These are phyloP conservation scores for Garcia nutans DNA, from an alignment of 345 rosid species.

Conservation along the genomic window DNA sequence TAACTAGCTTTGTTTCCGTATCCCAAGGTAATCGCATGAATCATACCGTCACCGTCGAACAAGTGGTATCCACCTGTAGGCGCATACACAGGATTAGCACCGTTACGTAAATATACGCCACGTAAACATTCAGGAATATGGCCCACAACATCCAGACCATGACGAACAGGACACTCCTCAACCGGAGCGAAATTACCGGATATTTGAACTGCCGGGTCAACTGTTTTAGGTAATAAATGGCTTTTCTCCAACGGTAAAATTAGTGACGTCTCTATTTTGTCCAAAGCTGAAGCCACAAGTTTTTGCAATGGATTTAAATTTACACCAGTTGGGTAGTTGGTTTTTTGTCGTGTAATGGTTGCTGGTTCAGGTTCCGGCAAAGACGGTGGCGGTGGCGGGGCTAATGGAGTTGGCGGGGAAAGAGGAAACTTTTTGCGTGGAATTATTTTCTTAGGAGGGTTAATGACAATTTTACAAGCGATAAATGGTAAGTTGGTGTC, in stretches of 20 bases:
- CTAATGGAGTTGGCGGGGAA: background rate
- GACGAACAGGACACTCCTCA: slow-evolving; percentile 61
- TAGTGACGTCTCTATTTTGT: slow-evolving; percentile 39
- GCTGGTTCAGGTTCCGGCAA: background rate
- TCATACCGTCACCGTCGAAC: slow-evolving; percentile 87
- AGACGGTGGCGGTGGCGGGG: background rate
- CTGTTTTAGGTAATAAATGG: slow-evolving; percentile 31
- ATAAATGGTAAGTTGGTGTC: slow-evolving; percentile 5
- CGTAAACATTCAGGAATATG: slow-evolving; percentile 49
- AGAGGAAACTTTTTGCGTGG: background rate
- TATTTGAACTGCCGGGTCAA: slow-evolving; percentile 51
- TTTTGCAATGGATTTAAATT: slow-evolving; percentile 43
- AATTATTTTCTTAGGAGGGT: slow-evolving; percentile 21
- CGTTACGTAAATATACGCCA: slow-evolving; percentile 71
- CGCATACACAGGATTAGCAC: slow-evolving; percentile 59
- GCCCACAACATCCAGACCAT: slow-evolving; percentile 48
- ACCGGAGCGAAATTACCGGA: slow-evolving; percentile 75
- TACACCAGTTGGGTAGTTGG: slow-evolving; percentile 17
- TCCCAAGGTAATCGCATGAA: slow-evolving; percentile 64
- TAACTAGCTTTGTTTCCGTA: slow-evolving; percentile 46
- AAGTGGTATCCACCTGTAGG: slow-evolving; percentile 70
- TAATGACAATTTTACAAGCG: slow-evolving; percentile 27
- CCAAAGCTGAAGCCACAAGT: slow-evolving; percentile 36
- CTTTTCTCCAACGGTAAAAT: slow-evolving; percentile 30
- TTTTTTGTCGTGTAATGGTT: background rate